phyloP scores from a whole-genome alignment of 352 stramenopile genomes.

The Globisporangium paddicum region DNA sequence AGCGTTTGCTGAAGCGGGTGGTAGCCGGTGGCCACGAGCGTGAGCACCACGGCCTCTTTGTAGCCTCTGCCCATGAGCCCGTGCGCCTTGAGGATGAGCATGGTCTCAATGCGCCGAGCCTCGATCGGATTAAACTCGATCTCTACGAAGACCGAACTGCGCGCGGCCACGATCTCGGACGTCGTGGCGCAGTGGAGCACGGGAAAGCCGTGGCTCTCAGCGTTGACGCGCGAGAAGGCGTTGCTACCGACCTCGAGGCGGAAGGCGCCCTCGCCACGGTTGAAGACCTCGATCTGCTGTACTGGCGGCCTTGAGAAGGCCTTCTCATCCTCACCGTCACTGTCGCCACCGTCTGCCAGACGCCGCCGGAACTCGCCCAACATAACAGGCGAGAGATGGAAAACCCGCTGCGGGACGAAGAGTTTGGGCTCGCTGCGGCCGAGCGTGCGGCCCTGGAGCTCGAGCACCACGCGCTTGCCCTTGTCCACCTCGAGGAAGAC shows the following conservation, averaged over 20 bases:
- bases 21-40: conserved; percentile 53
- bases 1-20: conserved; percentile 39
- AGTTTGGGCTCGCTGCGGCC: conserved; percentile 51
- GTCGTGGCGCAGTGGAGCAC: conserved; percentile 47
- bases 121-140: conserved; percentile 78
- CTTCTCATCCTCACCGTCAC: not conserved
- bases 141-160: conserved; percentile 60
- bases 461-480: conserved; percentile 86
- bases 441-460: conserved; percentile 83
- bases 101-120: conserved; percentile 38
- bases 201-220: conserved; percentile 42
- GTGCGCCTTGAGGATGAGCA: conserved; percentile 60
- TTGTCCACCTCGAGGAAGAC: conserved; percentile 87
- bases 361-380: conserved; percentile 56
- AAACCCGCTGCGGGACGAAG: conserved; percentile 53
- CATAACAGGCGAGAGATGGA: conserved; percentile 65
- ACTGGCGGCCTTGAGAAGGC: conserved; percentile 31
- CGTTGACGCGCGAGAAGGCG: conserved; percentile 51
- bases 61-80: conserved; percentile 66
- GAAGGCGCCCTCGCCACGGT: conserved; percentile 63
- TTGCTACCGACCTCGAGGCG: conserved; percentile 59
- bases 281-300: conserved; percentile 78
- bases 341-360: conserved; percentile 1
- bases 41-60: conserved; percentile 60
- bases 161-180: conserved; percentile 55